Evolutionary conservation across 2,329 filamentous ascomycete genomes (phyloP), one percentile per base, ranked within the genome.

Genomic region (Colletotrichum paranaense): DNA sequence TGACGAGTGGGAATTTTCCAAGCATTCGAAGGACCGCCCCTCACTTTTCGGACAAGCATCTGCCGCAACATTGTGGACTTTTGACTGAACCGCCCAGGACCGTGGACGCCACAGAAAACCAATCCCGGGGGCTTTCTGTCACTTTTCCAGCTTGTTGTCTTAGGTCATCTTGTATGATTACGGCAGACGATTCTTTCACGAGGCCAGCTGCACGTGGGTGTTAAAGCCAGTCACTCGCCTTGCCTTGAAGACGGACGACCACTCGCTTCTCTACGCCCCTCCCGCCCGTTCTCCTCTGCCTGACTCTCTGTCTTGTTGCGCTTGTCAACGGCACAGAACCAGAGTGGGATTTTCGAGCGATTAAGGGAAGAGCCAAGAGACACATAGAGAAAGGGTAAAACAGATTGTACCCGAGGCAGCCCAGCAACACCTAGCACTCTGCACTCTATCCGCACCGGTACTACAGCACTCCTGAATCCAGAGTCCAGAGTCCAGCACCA

Each of bases 41-140:
- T 71, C 63, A 49, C 64, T 62, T 62, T 62, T 26, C 68, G 60
- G 57, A 72, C 52, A 68, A 63, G 64, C 68, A 68, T 62, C 64
- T 72, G 68, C 64, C 57, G 57, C 58, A 57, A 68, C 64, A 62
- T 12, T 52, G 64, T 72, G 65, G 64, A 49, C 32, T 35, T 35
- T 12, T 12, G 32, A 35, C 59, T 30, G 26, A 63, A 24, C 6
- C 59, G 59, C 66, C 53, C n/a, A 22, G n/a, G 46, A 35, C 60
- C 24, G 46, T 56, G 58, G 42, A 35, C n/a, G 22, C 56, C 66
- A 49, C 42, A 57, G 14, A 58, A 52, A n/a, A 57, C 52, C 59
- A 16, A 57, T 24, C 59, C 52, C 30, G 42, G 46, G 19, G 60
- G 19, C 22, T 58, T 63, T 24, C 46, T 53, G 46, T 69, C 70